Evolutionary conservation across 1,284 basidiomycete genomes (phyloP), one percentile per base, ranked within the genome.

Genomic region (Blastosporella zonata): DNA sequence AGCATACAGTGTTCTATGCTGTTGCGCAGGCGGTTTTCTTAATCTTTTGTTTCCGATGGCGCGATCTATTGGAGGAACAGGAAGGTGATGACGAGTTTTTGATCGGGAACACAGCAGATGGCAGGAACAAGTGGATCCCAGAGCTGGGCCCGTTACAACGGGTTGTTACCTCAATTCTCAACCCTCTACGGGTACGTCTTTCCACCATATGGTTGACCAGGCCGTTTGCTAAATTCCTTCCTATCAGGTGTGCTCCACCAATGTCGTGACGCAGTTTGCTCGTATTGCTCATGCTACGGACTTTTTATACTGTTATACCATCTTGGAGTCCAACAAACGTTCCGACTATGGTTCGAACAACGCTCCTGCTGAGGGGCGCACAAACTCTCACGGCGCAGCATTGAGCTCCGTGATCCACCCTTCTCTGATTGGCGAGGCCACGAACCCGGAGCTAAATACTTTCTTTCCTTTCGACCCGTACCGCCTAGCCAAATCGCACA

Each of bases 381-480:
- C 39, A n/a, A 31, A 43, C 34, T 36, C 15, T 8, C n/a, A 22
- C 15, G 6, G 38, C n/a, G 2, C 20, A 20, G 22, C 45, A 17
- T 17, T 21, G 34, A 52, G 21, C 40, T 54, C 34, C 55, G 52
- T 9, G n/a, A 53, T 68, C 9, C 60, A 68, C 47, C 58, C 70
- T 7, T 52, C 67, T 1, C 49, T 72, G 34, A 56, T 73, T 27
- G 57, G 29, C 64, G 67, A 33, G 59, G 64, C 71, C 35, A 67
- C 81, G 53, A 81, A 85, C 49, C 74, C 81, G 5, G 91, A 94
- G 50, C 75, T 98, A 41, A 93, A 95, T 63, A 85, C 86, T 10
- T 99, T 98, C 74, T 99, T 99, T 74, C 97, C 97, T 0, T 99
- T 99, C 64, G 97, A 99, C 65, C 97, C 97, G 1, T 99, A 93